Percentiles rank a stretch among this genome's conserved stretches.
Conservation (phyloP, 345 rosid species). For the Pistacia atlantica region DNA sequence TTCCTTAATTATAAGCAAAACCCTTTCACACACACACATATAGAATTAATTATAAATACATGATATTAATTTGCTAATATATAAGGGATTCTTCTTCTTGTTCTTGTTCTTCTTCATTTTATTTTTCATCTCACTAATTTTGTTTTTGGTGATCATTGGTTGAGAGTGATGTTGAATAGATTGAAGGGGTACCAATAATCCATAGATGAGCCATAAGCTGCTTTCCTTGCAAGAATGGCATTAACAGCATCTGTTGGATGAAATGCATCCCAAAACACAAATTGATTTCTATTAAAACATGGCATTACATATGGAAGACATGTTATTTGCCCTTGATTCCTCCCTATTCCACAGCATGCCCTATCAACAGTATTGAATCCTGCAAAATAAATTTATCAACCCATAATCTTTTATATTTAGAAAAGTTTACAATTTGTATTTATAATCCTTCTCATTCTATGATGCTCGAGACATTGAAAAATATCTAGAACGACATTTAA, state of each 20-base stretch:
- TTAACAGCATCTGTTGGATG: slow-evolving; percentile 85
- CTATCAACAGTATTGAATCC: slow-evolving; percentile 70
- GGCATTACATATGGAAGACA: slow-evolving; percentile 65
- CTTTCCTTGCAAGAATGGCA: slow-evolving; percentile 56
- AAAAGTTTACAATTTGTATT: no score
- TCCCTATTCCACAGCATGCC: slow-evolving; percentile 82
- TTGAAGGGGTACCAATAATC: slow-evolving; percentile 69
- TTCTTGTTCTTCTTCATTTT: not conserved
- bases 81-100: not conserved
- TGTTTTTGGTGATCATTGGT: slow-evolving; percentile 21
- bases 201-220: slow-evolving; percentile 60
- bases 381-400: slow-evolving; percentile 24
- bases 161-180: slow-evolving; percentile 65
- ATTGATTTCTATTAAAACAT: slow-evolving; percentile 52
- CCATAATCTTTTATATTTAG: no score
- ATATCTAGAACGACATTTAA: not conserved
- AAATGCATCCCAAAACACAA: slow-evolving; percentile 90
- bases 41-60: no score
- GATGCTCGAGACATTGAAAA: not conserved
- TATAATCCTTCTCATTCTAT: no score
- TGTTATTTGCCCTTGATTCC: slow-evolving; percentile 71
- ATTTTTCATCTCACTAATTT: not conserved
- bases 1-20: no score
- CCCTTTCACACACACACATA: no score
- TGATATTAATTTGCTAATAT: no score